Evolutionary conservation across 441 rosid species (phyloP), one percentile per base, ranked within the genome.

Genomic region (Manihot esculenta): DNA sequence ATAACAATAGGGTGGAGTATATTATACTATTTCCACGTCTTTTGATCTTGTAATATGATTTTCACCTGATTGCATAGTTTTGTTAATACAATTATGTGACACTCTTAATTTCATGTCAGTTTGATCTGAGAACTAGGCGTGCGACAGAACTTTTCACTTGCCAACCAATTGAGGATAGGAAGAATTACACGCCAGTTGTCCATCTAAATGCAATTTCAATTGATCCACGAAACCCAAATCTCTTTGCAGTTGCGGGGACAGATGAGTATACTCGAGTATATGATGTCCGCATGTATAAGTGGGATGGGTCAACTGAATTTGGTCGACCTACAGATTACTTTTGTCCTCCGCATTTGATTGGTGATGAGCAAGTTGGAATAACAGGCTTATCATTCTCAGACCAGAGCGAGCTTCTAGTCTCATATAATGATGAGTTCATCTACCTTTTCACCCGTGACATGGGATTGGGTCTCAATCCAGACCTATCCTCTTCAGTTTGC

Each of bases 371-470:
- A 12, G 83, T 87, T 75, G 97, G 91, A 56, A 88, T 95, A 54
- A 95, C 97, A 10, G 97, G 97, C 69, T 86, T 95, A 77, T 86
- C 97, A 62, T 95, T 86, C 79, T 95, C 99, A 2, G 90, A 83
- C 77, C 92, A 84, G 76, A 91, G 97, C 1, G 97, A 95, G 72
- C 95, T 94, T 74, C 91, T 94, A 12, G 96, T 84, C 74, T 85
- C 98, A 4, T 92, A 91, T 79, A 84, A 74, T 69, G 83, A 87
- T 10, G 98, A 95, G 47, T 80, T 66, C 77, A 88, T 94, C 62
- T 91, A 94, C 77, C 89, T 94, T 38, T 92, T 94, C 68, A 77
- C 85, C 0, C 76, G 56, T 41, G 84, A 76, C 65, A 94, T 92
- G 97, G 98, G 98, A 67, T 71, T 88, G 84, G 94, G 93, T 26